Evolutionary conservation across 371 early-diverging fungal species (phyloP), one percentile per base, ranked within the genome.

Genomic region (Apophysomyces trapeziformis): DNA sequence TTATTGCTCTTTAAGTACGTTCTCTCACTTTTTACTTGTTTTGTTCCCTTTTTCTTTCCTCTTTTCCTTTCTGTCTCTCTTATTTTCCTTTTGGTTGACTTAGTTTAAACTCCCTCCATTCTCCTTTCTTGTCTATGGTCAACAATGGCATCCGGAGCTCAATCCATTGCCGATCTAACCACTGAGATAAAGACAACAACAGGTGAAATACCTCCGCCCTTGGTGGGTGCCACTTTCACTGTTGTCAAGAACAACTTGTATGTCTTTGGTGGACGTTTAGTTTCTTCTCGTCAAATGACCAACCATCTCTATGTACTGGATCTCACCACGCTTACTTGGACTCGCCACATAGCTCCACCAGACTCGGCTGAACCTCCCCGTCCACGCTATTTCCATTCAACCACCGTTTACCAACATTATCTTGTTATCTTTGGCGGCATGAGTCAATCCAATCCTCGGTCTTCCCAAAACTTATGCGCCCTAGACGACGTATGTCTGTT

Each of bases 371-470:
- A 73, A 11, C 68, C 74, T 14, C 80, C 84, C 13, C 67, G 67
- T 38, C 74, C 80, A 14, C 80, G 94, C 14, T 93, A 92, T 67
- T 94, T 94, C 73, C 94, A 94, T 71, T 89, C 93, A 5, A 82
- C 89, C 44, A 89, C 86, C 45, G 76, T 87, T 13, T 90, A 89
- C 71, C 67, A 73, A 39, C 75, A 76, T 44, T 70, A 79, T 56
- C 72, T 90, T 37, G 80, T 89, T 12, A 68, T 86, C n/a, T 87
- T 87, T 77, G 90, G 90, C 37, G 90, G 90, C 41, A 89, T 89
- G 87, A 85, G 88, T 6, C 68, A 84, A 32, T 59, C 62, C 1
- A 57, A 47, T 43, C 67, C 57, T 61, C 68, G 61, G 21, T 50
- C 54, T 18, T 50, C 54, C 21, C 69, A 79, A 61, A 71, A 63